Evolutionary conservation across 495 filamentous ascomycete genomes (phyloP).

Genomic region (Talaromyces proteolyticus): DNA sequence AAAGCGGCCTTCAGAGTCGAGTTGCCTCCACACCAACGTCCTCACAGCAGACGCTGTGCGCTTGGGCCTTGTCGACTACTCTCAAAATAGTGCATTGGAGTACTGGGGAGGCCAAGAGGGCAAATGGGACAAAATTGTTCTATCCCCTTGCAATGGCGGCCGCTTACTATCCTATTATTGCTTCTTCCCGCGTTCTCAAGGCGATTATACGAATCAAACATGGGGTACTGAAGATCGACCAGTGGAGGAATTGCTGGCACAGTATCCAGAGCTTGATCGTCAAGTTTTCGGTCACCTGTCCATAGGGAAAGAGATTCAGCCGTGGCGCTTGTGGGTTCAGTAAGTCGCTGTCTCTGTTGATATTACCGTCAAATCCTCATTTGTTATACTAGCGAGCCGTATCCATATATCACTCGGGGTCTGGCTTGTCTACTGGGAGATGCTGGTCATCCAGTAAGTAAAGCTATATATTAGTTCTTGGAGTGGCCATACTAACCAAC

Average conservation of each 20-base stretch:
- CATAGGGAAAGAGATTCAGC: constrained; percentile 39
- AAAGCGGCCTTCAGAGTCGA: constrained; percentile 35
- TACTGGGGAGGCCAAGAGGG: constrained; percentile 46
- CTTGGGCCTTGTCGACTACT: constrained; percentile 38
- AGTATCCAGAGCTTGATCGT: constrained; percentile 35
- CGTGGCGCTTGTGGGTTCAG: constrained; percentile 46
- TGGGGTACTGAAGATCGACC: constrained; percentile 32
- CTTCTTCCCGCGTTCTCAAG: constrained; percentile 39
- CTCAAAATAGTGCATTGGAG: constrained; percentile 34
- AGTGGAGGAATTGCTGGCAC: constrained; percentile 35
- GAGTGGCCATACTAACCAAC: too few species aligned
- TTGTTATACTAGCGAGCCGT: constrained; percentile 24
- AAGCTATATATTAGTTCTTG: too few species aligned
- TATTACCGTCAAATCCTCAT: neutral
- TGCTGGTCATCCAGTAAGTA: constrained; percentile 28
- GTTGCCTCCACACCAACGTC: constrained; percentile 42
- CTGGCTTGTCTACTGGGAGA: constrained; percentile 33
- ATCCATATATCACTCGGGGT: constrained; percentile 25
- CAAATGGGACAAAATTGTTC: constrained; percentile 43
- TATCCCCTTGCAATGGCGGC: constrained; percentile 42
- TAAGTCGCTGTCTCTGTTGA: constrained; percentile 5
- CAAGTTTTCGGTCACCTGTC: constrained; percentile 31
- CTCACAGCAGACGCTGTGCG: constrained; percentile 33
- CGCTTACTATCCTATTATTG: constrained; percentile 43
- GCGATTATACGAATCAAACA: constrained; percentile 33